Conservation (phyloP, 495 filamentous ascomycete species). For the Ramalina peruviana region DNA sequence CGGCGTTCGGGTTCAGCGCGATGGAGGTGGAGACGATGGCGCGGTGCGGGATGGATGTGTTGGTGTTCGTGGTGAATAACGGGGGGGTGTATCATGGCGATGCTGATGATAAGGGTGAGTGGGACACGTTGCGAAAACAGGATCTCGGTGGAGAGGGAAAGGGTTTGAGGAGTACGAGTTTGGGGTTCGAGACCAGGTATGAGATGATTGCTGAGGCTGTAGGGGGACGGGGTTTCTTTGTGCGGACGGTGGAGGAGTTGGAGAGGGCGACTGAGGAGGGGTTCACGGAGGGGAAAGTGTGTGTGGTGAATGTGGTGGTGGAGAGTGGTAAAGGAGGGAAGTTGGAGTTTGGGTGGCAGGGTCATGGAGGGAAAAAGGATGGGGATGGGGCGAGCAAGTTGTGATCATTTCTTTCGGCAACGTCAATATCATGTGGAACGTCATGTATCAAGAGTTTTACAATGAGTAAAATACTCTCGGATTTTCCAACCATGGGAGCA, state of each 20-base stretch:
- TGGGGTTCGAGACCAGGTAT: constrained; percentile 45
- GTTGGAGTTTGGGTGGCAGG: constrained; percentile 25
- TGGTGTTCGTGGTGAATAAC: constrained; percentile 54
- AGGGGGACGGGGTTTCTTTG: constrained; percentile 42
- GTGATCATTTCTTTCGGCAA: background rate
- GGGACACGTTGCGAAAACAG: constrained; percentile 27
- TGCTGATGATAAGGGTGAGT: constrained; percentile 24
- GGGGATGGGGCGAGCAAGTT: constrained; percentile 3
- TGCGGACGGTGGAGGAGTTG: constrained; percentile 39
- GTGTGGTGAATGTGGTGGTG: constrained; percentile 46
- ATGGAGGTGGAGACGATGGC: constrained; percentile 56
- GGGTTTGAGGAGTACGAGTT: constrained; percentile 38
- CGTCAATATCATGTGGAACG: no score
- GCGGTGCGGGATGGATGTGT: constrained; percentile 43
- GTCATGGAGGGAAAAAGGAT: constrained; percentile 4
- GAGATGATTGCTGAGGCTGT: constrained; percentile 43
- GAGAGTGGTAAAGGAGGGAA: constrained; percentile 39
- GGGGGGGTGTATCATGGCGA: constrained; percentile 51
- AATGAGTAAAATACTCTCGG: no score
- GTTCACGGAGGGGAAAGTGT: constrained; percentile 30
- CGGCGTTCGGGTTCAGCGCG: constrained; percentile 47
- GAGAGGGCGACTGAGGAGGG: constrained; percentile 37
- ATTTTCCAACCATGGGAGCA: no score
- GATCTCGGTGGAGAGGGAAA: constrained; percentile 26
- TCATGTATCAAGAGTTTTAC: no score